Conservation (phyloP, 2,329 filamentous ascomycete genomes). For the Catunica adiposa region DNA sequence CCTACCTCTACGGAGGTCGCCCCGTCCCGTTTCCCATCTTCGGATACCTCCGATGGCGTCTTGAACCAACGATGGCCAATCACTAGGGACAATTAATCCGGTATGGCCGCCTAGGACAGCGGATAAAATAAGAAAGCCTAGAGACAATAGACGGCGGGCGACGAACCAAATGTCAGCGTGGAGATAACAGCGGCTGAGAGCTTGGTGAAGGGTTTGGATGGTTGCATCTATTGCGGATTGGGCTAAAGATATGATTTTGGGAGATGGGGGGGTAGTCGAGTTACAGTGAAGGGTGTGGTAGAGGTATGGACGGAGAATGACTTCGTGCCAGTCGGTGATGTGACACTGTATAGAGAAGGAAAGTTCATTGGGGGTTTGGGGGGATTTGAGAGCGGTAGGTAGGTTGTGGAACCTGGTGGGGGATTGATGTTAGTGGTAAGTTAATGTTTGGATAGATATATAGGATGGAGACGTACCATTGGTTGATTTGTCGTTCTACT, state of each 20-base stretch:
- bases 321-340: neutral
- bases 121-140: neutral
- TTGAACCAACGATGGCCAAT: neutral
- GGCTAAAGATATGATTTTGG: neutral
- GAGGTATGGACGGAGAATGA: neutral
- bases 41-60: neutral
- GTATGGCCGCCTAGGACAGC: neutral
- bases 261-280: neutral
- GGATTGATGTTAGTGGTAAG: no score
- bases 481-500: neutral
- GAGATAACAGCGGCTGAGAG: neutral
- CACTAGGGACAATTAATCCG: neutral
- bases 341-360: neutral
- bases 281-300: neutral
- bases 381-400: neutral
- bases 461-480: neutral
- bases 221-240: neutral
- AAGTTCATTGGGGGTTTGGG: neutral
- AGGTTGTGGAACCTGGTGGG: neutral
- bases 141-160: neutral
- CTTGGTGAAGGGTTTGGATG: neutral
- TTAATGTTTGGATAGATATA: no score
- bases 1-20: neutral
- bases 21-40: neutral
- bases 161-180: neutral